Percentiles rank a stretch among this genome's conserved stretches.
phyloP scores from a whole-genome alignment of 352 stramenopile genomes.

The Halophytophthora batemanensis region DNA sequence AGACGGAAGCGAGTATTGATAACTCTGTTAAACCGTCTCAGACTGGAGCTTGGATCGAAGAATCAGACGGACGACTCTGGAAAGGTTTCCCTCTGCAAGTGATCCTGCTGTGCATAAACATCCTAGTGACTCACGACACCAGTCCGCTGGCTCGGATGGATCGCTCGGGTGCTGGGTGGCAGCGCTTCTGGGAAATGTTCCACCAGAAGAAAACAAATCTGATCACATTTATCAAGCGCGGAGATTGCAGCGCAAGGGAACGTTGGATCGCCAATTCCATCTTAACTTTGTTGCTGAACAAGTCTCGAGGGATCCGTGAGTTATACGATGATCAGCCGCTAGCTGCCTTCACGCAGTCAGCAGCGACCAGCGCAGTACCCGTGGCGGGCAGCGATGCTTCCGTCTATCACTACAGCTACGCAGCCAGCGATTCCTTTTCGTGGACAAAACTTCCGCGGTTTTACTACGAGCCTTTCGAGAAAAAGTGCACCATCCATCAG shows the following conservation, averaged over 20 bases:
- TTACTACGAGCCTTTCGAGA: conserved; percentile 58
- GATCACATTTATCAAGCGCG: conserved; percentile 32
- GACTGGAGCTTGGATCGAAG: background rate
- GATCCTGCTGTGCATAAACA: conserved; percentile 49
- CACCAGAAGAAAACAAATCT: conserved; percentile 48
- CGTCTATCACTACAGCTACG: conserved; percentile 40
- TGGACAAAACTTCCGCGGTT: conserved; percentile 66
- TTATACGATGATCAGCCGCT: conserved; percentile 40
- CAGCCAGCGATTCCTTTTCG: conserved; percentile 40
- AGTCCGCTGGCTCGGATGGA: conserved; percentile 34
- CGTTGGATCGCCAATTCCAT: conserved; percentile 38
- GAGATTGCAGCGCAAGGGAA: conserved; percentile 27
- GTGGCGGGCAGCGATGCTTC: conserved; percentile 25
- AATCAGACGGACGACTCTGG: conserved; percentile 21
- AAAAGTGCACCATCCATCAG: conserved; percentile 53
- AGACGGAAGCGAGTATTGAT: conserved; percentile 3
- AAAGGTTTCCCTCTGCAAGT: conserved; percentile 46
- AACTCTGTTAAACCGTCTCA: conserved; percentile 3
- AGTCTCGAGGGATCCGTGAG: conserved; percentile 38
- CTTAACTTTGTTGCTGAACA: conserved; percentile 50
- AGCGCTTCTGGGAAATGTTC: conserved; percentile 44
- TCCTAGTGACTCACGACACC: conserved; percentile 58
- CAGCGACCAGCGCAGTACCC: conserved; percentile 8
- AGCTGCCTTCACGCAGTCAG: conserved; percentile 10
- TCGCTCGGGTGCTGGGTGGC: conserved; percentile 38